Evolutionary conservation across 164 flowering plant species (phyloP), one percentile per base, ranked within the genome.

Genomic region (Houttuynia cordata): DNA sequence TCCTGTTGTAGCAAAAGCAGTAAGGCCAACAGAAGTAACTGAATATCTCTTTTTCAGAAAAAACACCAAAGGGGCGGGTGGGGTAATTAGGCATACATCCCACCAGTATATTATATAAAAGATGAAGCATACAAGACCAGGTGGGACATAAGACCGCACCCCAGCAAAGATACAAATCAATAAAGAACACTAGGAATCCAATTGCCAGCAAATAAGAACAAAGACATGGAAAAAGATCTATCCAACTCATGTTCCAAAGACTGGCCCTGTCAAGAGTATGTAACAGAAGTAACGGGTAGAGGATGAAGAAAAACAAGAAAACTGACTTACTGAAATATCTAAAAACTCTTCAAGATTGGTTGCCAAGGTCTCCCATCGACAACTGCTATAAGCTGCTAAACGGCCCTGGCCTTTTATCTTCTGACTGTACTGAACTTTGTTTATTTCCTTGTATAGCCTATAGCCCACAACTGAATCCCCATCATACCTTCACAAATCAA

Each of bases 311-410:
- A 7, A 49, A 51, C 6, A 0, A 15, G 23, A 22, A 65, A 40
- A 49, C 50, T 34, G 6, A 14, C 88, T 65, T 80, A 91, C 97
- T 70, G 57, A 75, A 66, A 79, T 75, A 59, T 70, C 67, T 1
- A 30, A 74, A 74, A 88, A 88, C 68, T 87, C 98, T 57, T 84
- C 86, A 50, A 88, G 83, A 71, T 84, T 83, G 20, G 96, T 85
- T 25, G 98, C 96, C 61, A 88, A 74, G 58, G 95, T 88, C 76
- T 92, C 85, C 98, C 98, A 92, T 41, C 75, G 72, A 47, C 30
- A 69, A 62, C 21, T 67, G 24, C 53, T 58, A 3, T 54, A 34
- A 50, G 80, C 69, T 52, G 42, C 41, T 60, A 62, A 24, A 65
- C 68, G 60, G 22, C 70, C 70, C 58, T 71, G 79, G 30, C 69